Evolutionary conservation across 495 filamentous ascomycete genomes (phyloP).

Genomic region (Endocarpon pusillum): DNA sequence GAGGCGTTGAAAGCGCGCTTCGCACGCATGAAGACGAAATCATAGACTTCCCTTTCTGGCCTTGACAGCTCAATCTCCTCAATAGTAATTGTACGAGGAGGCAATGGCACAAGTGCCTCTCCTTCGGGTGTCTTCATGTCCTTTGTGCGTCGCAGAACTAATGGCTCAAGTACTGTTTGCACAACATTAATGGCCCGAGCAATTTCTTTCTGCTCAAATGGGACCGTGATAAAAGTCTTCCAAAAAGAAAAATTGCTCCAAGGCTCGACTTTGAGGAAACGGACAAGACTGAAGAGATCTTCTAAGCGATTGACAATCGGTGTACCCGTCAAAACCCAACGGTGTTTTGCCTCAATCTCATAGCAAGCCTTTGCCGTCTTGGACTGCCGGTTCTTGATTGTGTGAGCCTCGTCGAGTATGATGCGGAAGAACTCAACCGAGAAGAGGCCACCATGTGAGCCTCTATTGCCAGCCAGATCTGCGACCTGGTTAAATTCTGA

Average conservation of each 20-base stretch:
- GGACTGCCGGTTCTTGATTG: conserved; percentile 75
- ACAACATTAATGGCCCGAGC: conserved; percentile 89
- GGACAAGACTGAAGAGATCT: conserved; percentile 88
- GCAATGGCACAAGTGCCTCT: conserved; percentile 67
- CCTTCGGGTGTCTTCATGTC: conserved; percentile 95
- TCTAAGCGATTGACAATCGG: conserved; percentile 94
- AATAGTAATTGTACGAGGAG: conserved; percentile 63
- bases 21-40: conserved; percentile 67
- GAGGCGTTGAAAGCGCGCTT: conserved; percentile 72
- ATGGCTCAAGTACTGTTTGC: conserved; percentile 85
- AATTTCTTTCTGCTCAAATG: conserved; percentile 89
- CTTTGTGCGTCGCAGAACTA: conserved; percentile 90
- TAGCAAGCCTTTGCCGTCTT: conserved; percentile 93
- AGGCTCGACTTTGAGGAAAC: conserved; percentile 83
- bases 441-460: conserved; percentile 57
- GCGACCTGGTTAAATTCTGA: conserved; percentile 69
- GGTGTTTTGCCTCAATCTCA: conserved; percentile 64
- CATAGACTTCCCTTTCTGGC: conserved; percentile 77
- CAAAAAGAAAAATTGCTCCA: conserved; percentile 98
- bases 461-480: conserved; percentile 33
- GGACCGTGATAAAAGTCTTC: conserved; percentile 95
- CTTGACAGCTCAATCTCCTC: conserved; percentile 72
- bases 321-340: conserved; percentile 90
- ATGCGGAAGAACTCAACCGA: conserved; percentile 84
- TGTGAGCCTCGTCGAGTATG: conserved; percentile 89